These are phyloP conservation scores for Eucalyptus polybractea DNA, from an alignment of 345 rosid species.

Conservation along the genomic window DNA sequence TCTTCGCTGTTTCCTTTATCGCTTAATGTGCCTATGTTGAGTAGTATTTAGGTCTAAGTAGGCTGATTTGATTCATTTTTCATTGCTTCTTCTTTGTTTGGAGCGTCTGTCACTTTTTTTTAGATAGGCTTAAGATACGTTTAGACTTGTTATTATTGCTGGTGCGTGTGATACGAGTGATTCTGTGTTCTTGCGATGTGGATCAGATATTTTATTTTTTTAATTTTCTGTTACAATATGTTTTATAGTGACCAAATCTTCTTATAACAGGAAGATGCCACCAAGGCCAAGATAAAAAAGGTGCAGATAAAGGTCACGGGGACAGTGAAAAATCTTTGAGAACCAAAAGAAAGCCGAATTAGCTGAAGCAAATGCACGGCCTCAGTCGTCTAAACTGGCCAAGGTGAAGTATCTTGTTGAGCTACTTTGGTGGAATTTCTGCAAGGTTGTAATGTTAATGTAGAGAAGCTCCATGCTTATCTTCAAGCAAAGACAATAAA, in stretches of 20 bases:
- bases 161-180: neutral
- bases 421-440: neutral
- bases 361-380: neutral
- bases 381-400: slow-evolving; percentile 1
- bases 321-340: slow-evolving; percentile 50
- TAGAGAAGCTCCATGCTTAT: neutral
- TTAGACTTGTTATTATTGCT: too few relatives aligned
- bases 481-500: too few relatives aligned
- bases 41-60: neutral
- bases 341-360: slow-evolving; percentile 1
- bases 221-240: too few relatives aligned
- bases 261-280: slow-evolving; percentile 40
- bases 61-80: too few relatives aligned
- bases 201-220: too few relatives aligned
- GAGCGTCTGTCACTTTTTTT: too few relatives aligned
- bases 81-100: too few relatives aligned
- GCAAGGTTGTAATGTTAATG: neutral
- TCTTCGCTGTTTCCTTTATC: too few relatives aligned
- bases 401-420: slow-evolving; percentile 2
- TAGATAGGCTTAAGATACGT: too few relatives aligned
- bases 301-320: slow-evolving; percentile 53
- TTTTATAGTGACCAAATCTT: slow-evolving; percentile 8
- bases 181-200: neutral
- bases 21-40: too few relatives aligned
- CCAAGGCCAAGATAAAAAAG: neutral